These are phyloP conservation scores for Endothia cerciana DNA, from an alignment of 2,329 filamentous ascomycete genomes.

Conservation along the genomic window DNA sequence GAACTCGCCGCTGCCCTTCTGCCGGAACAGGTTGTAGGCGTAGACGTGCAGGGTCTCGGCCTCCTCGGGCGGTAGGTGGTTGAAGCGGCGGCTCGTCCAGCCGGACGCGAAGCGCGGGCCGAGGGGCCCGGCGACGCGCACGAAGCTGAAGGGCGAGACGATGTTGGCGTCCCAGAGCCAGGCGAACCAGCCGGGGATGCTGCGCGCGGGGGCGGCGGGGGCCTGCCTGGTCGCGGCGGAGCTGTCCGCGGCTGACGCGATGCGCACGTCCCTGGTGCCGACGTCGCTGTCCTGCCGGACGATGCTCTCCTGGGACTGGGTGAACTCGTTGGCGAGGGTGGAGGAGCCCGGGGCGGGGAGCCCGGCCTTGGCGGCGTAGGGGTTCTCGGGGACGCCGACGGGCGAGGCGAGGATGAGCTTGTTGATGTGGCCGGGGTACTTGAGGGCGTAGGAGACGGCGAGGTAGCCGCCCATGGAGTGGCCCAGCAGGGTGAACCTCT, in stretches of 20 bases:
- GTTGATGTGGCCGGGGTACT: slow-evolving; percentile 92
- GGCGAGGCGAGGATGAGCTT: slow-evolving; percentile 95
- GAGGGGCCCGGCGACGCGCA: slow-evolving; percentile 85
- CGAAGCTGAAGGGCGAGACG: slow-evolving; percentile 88
- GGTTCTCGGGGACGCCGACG: slow-evolving; percentile 92
- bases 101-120: slow-evolving; percentile 91
- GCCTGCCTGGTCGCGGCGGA: slow-evolving; percentile 37
- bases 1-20: slow-evolving; percentile 91
- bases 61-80: slow-evolving; percentile 80
- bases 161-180: slow-evolving; percentile 94
- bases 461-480: slow-evolving; percentile 93
- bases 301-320: slow-evolving; percentile 68
- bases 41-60: slow-evolving; percentile 88
- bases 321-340: slow-evolving; percentile 76
- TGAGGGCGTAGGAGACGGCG: slow-evolving; percentile 91
- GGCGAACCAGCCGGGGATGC: slow-evolving; percentile 81
- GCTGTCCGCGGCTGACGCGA: no score
- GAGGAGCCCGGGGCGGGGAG: slow-evolving; percentile 79
- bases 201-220: slow-evolving; percentile 49
- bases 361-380: slow-evolving; percentile 79
- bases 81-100: slow-evolving; percentile 93
- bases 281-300: slow-evolving; percentile 41
- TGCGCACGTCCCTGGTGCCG: no score
- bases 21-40: slow-evolving; percentile 90
- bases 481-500: slow-evolving; percentile 89